Conservation (phyloP, 2,329 filamentous ascomycete genomes). For the Lachnellula cervina region DNA sequence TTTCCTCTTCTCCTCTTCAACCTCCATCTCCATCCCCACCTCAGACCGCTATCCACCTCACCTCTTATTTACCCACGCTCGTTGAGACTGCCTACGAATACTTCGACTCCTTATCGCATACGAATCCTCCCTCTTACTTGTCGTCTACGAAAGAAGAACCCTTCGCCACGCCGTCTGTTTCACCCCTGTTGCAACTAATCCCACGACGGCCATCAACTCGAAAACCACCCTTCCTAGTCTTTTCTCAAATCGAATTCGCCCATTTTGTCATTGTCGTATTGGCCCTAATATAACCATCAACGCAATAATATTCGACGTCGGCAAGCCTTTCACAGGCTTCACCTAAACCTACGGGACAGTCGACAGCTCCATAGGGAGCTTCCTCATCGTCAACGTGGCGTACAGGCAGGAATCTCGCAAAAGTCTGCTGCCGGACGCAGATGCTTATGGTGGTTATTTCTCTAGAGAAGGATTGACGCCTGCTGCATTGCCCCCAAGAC, state of each 20-base stretch:
- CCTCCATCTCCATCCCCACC: neutral
- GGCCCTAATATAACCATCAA: constrained; percentile 2
- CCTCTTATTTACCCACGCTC: neutral
- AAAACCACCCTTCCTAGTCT: constrained; percentile 13
- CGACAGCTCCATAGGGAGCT: constrained; percentile 25
- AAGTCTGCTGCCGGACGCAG: constrained; percentile 39
- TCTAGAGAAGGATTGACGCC: constrained; percentile 29
- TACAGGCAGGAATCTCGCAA: constrained; percentile 41
- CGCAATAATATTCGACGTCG: neutral
- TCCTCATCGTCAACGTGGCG: constrained; percentile 41
- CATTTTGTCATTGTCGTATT: constrained; percentile 9
- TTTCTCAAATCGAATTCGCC: constrained; percentile 12
- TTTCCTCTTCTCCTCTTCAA: neutral
- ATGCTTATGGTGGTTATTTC: constrained; percentile 32
- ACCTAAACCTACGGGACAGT: neutral
- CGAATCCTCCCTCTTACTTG: neutral
- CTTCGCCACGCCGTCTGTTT: constrained; percentile 8
- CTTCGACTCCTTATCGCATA: neutral
- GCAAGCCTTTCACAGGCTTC: neutral
- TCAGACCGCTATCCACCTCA: neutral
- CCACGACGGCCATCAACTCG: constrained; percentile 6
- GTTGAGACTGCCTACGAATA: neutral
- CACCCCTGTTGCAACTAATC: constrained; percentile 21
- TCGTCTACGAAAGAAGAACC: neutral
- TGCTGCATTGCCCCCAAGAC: constrained; percentile 24